Base-by-base conservation (phyloP, 495 filamentous ascomycete genomes). In the Tuber melanosporum region DNA sequence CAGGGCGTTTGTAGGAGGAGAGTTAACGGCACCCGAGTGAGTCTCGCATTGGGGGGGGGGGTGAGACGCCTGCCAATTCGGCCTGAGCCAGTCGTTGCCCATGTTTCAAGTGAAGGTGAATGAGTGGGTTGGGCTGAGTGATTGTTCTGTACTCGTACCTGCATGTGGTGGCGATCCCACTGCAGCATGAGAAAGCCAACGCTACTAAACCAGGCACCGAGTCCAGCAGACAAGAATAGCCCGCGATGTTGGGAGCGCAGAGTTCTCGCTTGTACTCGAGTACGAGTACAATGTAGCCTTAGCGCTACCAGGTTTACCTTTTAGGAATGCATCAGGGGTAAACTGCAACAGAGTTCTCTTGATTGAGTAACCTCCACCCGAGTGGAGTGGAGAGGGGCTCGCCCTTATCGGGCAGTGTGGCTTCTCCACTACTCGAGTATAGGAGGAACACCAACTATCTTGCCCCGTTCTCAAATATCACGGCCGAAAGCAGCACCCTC, bases 291-390 rank as follows among this genome's bases (percentile, higher is more conserved):
- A 19, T 15, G 45, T 66, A 73, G 76, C 70, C 62, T 72, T 74
- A 83, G 75, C 73, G 71, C 73, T 36, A 6, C 4, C 14, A 52
- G 73, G n/a, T 26, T 26, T 47, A 46, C 44, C 71, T 73, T 75
- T 72, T 75, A 49, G 72, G 75, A 44, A 19, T 9, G 45, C 71
- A 57, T 46, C 44, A 81, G 71, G 78, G 72, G 74, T 17, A 73
- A 41, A 76, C 45, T 52, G 75, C 47, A 76, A 80, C 62, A 79
- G 77, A 74, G 74, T 78, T 45, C 69, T 45, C 73, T 75, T 47
- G 46, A 83, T 73, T 72, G 76, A 77, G 76, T 71, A 75, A 75
- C 75, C 77, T 41, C 39, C 39, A 41, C 39, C 39, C 39, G 39
- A 5, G 26, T 36, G 4, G 39, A 5, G 26, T 36, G 4, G 26